These are phyloP conservation scores for Jackrogersella minutella DNA, from an alignment of 495 filamentous ascomycete genomes.

Conservation along the genomic window DNA sequence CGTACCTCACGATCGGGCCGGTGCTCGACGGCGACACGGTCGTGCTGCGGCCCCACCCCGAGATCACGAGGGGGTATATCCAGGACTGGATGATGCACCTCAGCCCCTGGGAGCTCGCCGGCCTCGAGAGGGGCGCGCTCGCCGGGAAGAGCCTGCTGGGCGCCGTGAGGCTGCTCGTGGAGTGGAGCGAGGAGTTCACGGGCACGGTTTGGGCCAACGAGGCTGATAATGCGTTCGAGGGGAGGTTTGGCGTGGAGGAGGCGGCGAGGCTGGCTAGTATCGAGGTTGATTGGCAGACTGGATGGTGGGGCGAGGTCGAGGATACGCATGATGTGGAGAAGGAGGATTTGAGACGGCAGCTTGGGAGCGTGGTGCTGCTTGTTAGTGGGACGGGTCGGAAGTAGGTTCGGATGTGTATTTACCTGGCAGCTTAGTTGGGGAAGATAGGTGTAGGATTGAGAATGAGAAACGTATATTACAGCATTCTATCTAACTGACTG, in stretches of 20 bases:
- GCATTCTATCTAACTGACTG: too few species aligned
- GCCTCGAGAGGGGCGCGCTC: slow-evolving; percentile 80
- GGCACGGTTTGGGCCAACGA: slow-evolving; percentile 40
- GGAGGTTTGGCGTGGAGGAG: slow-evolving; percentile 69
- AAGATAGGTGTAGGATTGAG: not conserved
- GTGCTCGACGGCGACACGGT: slow-evolving; percentile 78
- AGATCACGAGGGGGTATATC: slow-evolving; percentile 76
- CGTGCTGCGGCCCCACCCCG: slow-evolving; percentile 72
- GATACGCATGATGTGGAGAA: slow-evolving; percentile 98
- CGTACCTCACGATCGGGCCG: slow-evolving; percentile 77
- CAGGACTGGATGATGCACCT: slow-evolving; percentile 79
- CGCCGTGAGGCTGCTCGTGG: slow-evolving; percentile 76
- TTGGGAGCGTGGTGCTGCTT: slow-evolving; percentile 84
- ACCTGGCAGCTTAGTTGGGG: not conserved
- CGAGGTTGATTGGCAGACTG: slow-evolving; percentile 91
- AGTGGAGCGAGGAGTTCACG: slow-evolving; percentile 83
- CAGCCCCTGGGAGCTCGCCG: slow-evolving; percentile 80
- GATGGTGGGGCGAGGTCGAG: slow-evolving; percentile 94
- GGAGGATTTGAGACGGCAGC: slow-evolving; percentile 86
- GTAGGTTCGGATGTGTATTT: not conserved
- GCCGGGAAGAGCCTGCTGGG: slow-evolving; percentile 87
- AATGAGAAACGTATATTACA: too few species aligned
- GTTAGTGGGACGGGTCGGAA: slow-evolving; percentile 64
- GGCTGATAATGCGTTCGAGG: slow-evolving; percentile 28
- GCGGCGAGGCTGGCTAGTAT: slow-evolving; percentile 79